Percentiles rank a stretch among this genome's conserved stretches.
Conservation (phyloP, 2,329 filamentous ascomycete genomes). For the Colletotrichum caudatum region DNA sequence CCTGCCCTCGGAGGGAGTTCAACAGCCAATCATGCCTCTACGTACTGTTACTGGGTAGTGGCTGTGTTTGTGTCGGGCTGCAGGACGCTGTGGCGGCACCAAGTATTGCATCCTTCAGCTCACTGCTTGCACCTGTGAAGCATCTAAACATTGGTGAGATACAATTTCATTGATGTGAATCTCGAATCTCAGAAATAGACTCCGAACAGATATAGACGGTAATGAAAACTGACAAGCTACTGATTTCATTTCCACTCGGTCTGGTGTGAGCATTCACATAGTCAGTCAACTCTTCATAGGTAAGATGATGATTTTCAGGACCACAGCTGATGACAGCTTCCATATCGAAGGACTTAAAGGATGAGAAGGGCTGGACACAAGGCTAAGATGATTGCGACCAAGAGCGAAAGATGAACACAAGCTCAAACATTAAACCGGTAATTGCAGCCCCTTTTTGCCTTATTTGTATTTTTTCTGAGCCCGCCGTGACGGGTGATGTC, state of each 20-base stretch:
- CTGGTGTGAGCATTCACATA: neutral
- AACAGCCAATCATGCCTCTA: neutral
- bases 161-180: neutral
- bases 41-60: neutral
- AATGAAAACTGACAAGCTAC: neutral
- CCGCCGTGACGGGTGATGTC: neutral
- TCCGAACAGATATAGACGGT: neutral
- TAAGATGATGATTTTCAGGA: too few species aligned
- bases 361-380: neutral
- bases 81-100: neutral
- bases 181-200: neutral
- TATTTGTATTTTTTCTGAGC: too few species aligned
- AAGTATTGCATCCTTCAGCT: neutral
- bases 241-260: neutral
- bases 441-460: too few species aligned
- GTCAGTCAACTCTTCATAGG: neutral
- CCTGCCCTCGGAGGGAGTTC: neutral
- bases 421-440: neutral
- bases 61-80: neutral
- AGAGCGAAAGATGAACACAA: neutral
- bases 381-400: too few species aligned
- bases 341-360: neutral
- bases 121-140: neutral
- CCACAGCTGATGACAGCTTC: too few species aligned
- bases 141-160: neutral